Evolutionary conservation across 2,329 filamentous ascomycete genomes (phyloP).

Genomic region (Madurella mycetomatis): DNA sequence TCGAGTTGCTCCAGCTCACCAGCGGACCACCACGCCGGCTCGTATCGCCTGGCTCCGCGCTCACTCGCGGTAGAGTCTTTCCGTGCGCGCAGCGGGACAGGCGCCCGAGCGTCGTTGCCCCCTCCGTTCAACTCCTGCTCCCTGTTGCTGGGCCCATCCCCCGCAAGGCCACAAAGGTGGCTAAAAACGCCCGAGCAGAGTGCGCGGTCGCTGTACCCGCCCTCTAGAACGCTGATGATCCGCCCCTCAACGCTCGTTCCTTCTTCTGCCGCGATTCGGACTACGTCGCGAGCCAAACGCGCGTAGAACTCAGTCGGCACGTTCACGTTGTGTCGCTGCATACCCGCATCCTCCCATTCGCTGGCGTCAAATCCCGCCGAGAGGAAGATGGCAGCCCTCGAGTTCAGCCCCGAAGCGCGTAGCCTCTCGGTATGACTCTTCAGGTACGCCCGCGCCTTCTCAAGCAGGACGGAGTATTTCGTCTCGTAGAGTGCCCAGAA

Average conservation of each 20-base stretch:
- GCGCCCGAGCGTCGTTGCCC: constrained; percentile 50
- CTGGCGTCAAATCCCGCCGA: constrained; percentile 97
- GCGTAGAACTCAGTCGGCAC: constrained; percentile 97
- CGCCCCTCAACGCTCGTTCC: constrained; percentile 74
- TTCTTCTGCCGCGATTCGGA: constrained; percentile 75
- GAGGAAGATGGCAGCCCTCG: constrained; percentile 86
- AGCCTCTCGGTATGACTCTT: constrained; percentile 65
- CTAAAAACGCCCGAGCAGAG: constrained; percentile 83
- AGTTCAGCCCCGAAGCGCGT: constrained; percentile 52
- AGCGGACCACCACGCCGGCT: constrained; percentile 68
- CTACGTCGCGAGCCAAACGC: constrained; percentile 78
- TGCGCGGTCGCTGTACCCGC: constrained; percentile 91
- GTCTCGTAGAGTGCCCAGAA: constrained; percentile 87
- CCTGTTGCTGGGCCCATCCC: constrained; percentile 42
- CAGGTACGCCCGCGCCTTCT: constrained; percentile 78
- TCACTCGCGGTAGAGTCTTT: constrained; percentile 31
- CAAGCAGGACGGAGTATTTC: constrained; percentile 70
- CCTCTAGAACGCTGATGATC: constrained; percentile 89
- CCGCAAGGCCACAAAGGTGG: constrained; percentile 78
- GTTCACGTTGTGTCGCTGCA: constrained; percentile 95
- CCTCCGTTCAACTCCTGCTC: constrained; percentile 43
- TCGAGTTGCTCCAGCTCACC: constrained; percentile 67
- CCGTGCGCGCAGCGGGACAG: constrained; percentile 38
- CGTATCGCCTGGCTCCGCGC: constrained; percentile 45
- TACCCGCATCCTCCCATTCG: constrained; percentile 85